Percentiles rank a stretch among this genome's conserved stretches.
Conservation (phyloP, 2,329 filamentous ascomycete species). For the Calonectria pteridis region DNA sequence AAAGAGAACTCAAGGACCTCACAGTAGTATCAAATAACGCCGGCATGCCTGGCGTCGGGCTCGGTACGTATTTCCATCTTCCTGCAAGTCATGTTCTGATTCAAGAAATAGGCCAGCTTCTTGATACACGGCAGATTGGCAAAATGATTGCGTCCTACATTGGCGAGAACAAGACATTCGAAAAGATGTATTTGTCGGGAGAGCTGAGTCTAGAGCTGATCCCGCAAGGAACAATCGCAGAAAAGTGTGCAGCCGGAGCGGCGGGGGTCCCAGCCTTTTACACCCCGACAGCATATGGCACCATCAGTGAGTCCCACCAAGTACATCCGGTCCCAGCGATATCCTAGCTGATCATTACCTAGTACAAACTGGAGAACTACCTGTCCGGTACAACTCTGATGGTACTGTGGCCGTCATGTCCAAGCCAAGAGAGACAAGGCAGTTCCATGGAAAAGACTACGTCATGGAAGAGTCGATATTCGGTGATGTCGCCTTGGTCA, state of each 20-base stretch:
- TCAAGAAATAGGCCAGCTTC: neutral
- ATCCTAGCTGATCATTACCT: too few relatives aligned
- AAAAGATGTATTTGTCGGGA: neutral
- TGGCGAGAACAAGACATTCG: neutral
- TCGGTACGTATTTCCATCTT: neutral
- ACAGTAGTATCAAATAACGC: constrained; percentile 2
- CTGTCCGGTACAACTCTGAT: neutral
- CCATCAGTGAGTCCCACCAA: neutral
- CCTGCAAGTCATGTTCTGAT: neutral
- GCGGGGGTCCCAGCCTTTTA: constrained; percentile 1
- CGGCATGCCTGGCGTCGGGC: neutral
- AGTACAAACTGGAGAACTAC: neutral
- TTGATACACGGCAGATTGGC: neutral
- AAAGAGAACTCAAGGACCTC: neutral
- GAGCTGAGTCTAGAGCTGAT: neutral
- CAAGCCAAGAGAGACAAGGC: neutral
- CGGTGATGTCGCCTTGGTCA: neutral
- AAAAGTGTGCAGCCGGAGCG: neutral
- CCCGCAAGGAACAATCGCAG: neutral
- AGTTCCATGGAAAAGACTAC: neutral
- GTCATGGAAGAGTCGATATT: constrained; percentile 6
- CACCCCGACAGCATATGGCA: neutral
- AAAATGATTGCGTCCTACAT: neutral
- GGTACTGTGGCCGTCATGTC: neutral
- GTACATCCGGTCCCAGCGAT: too few relatives aligned